These are phyloP conservation scores for Fennellomyces sp. DNA, from an alignment of 371 early-diverging fungal genomes.

Conservation along the genomic window DNA sequence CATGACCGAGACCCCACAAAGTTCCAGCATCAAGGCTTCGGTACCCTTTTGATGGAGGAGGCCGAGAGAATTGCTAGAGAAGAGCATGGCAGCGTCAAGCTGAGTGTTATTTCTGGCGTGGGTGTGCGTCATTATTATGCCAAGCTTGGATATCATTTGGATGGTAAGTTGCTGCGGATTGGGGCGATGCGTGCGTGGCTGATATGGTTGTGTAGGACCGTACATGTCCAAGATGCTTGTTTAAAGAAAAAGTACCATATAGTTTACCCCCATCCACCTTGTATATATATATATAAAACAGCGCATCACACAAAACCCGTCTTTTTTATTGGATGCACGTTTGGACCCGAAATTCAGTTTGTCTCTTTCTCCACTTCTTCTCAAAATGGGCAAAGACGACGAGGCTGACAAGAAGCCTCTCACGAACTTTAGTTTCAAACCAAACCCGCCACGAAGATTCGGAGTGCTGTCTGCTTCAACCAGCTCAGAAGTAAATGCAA, in stretches of 20 bases:
- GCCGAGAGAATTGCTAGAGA: constrained; percentile 99
- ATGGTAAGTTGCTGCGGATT: constrained; percentile 62
- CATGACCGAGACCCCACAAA: constrained; percentile 95
- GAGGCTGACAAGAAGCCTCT: background rate
- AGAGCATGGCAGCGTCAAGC: constrained; percentile 96
- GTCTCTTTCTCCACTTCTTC: background rate
- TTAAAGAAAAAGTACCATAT: constrained; percentile 14
- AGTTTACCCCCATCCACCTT: background rate
- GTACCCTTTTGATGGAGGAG: constrained; percentile 98
- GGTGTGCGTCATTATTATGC: constrained; percentile 99
- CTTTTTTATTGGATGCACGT: background rate
- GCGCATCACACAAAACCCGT: background rate
- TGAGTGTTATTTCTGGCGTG: constrained; percentile 98
- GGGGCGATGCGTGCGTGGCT: background rate
- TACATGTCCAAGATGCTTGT: constrained; percentile 93
- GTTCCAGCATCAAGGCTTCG: constrained; percentile 99
- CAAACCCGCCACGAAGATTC: background rate
- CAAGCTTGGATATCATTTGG: constrained; percentile 97
- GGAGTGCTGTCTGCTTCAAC: background rate
- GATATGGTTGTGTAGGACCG: constrained; percentile 55
- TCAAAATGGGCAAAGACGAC: background rate
- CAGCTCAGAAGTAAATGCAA: too few species aligned
- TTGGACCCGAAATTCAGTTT: too few species aligned
- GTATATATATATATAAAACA: background rate
- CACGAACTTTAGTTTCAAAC: background rate